Evolutionary conservation across 306 rosid species (phyloP).

Genomic region (Dicorynia guianensis): DNA sequence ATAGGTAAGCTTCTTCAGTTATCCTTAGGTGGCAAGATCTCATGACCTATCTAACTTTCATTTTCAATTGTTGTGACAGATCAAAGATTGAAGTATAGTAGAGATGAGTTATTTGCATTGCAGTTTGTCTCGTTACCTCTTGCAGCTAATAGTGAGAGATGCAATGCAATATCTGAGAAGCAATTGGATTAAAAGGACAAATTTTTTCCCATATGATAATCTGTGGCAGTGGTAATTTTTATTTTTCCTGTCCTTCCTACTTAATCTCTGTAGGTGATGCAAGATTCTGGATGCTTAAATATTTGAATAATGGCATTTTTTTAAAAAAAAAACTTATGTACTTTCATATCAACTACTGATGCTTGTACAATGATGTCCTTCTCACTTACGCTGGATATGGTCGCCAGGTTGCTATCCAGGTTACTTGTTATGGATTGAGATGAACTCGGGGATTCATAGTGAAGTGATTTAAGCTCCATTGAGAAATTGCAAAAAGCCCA

Average conservation of each 20-base stretch:
- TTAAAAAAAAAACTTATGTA: neutral
- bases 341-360: neutral
- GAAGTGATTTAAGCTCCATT: neutral
- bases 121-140: slow-evolving; percentile 47
- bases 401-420: slow-evolving; percentile 22
- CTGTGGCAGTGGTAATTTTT: neutral
- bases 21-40: neutral
- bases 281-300: slow-evolving; percentile 20
- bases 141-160: slow-evolving; percentile 37
- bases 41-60: slow-evolving; percentile 33
- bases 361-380: neutral
- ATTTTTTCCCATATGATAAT: slow-evolving; percentile 17
- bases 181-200: slow-evolving; percentile 21
- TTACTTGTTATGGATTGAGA: slow-evolving; percentile 14
- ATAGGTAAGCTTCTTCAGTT: slow-evolving; percentile 53
- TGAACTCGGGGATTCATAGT: neutral
- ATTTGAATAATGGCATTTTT: neutral
- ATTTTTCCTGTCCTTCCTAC: neutral
- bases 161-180: slow-evolving; percentile 18
- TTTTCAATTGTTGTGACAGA: slow-evolving; percentile 57
- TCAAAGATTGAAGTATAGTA: slow-evolving; percentile 85
- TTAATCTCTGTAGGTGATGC: neutral
- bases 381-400: slow-evolving; percentile 30
- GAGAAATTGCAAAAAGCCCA: no score
- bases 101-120: slow-evolving; percentile 79